Evolutionary conservation across 2,329 filamentous ascomycete species (phyloP).

Genomic region (Cordyceps javanica): DNA sequence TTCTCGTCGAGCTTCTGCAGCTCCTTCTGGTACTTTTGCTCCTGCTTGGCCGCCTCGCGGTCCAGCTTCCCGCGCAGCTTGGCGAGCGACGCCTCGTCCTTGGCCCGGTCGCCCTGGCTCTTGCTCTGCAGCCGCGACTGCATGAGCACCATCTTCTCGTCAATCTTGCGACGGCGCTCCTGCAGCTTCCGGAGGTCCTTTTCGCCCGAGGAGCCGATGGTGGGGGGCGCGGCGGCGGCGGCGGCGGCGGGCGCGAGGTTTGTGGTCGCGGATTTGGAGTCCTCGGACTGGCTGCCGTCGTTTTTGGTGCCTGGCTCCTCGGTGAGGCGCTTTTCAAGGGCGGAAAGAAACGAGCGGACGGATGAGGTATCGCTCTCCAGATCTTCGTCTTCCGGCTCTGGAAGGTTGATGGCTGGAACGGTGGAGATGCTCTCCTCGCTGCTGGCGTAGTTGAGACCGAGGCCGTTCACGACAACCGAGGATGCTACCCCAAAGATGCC

Average conservation of each 20-base stretch:
- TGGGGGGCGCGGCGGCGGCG: background rate
- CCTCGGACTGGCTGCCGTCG: conserved; percentile 27
- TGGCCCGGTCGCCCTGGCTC: conserved; percentile 40
- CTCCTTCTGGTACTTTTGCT: conserved; percentile 60
- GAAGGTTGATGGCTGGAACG: conserved; percentile 18
- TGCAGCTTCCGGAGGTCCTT: conserved; percentile 61
- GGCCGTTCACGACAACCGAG: conserved; percentile 35
- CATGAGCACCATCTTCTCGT: conserved; percentile 55
- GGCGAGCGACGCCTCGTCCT: conserved; percentile 44
- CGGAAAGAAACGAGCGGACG: conserved; percentile 44
- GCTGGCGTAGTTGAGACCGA: conserved; percentile 25
- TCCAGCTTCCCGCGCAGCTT: conserved; percentile 60
- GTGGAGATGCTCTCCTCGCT: conserved; percentile 22
- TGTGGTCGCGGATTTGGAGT: conserved; percentile 25
- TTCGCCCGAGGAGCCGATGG: conserved; percentile 32
- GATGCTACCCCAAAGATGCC: conserved; percentile 46
- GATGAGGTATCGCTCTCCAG: conserved; percentile 39
- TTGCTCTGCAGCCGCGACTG: conserved; percentile 41
- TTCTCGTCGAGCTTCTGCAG: conserved; percentile 59
- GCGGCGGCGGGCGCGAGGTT: background rate
- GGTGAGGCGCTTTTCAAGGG: conserved; percentile 31
- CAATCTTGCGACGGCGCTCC: conserved; percentile 53
- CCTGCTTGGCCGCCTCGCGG: conserved; percentile 56
- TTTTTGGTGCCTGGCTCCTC: conserved; percentile 24
- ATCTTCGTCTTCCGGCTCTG: conserved; percentile 21